These are phyloP conservation scores for Trichomonas gallinae DNA, from an alignment of 208 protist genomes.

Conservation along the genomic window DNA sequence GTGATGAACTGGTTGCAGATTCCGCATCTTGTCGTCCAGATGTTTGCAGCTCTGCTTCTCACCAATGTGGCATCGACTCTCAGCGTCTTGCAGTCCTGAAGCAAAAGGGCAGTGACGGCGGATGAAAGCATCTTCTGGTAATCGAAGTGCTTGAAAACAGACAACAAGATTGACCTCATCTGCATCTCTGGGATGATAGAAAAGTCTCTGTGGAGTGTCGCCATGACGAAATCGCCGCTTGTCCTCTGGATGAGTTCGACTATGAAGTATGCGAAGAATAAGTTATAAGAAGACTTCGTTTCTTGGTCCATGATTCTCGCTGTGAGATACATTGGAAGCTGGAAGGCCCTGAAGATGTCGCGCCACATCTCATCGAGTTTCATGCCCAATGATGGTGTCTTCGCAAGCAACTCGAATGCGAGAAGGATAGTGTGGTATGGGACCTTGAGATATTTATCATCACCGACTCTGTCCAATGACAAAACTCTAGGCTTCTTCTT, in stretches of 20 bases:
- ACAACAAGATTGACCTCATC: neutral
- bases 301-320: neutral
- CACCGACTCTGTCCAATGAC: neutral
- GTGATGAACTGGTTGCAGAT: neutral
- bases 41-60: neutral
- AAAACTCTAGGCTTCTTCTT: neutral
- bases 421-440: neutral
- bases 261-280: neutral
- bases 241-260: neutral
- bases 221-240: neutral
- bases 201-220: neutral
- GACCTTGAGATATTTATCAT: neutral
- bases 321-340: neutral
- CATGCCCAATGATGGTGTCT: neutral
- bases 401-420: neutral
- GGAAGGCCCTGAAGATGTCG: neutral
- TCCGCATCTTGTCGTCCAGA: neutral
- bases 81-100: neutral
- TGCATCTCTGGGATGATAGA: neutral
- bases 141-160: neutral
- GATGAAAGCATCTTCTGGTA: neutral
- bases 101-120: neutral
- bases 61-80: neutral
- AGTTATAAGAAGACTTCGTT: too few species aligned
- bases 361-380: neutral